These are phyloP conservation scores for Amniculicola lignicola DNA, from an alignment of 495 filamentous ascomycete species.

Conservation along the genomic window DNA sequence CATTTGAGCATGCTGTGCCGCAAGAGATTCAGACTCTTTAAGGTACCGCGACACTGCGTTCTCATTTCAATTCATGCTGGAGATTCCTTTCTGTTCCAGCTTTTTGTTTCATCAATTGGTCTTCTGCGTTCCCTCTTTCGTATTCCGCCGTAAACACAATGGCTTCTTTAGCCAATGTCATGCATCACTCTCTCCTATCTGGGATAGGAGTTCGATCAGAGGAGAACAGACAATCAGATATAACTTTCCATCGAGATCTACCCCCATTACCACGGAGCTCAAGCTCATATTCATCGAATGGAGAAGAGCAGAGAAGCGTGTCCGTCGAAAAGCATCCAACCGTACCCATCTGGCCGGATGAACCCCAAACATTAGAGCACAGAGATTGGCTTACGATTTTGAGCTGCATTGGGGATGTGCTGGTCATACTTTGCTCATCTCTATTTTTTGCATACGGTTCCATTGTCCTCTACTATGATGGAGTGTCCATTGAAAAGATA, in stretches of 20 bases:
- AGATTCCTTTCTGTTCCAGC: too few relatives aligned
- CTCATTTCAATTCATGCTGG: too few relatives aligned
- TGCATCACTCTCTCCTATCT: too few relatives aligned
- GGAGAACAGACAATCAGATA: too few relatives aligned
- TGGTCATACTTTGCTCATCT: constrained; percentile 10
- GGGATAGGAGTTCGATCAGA: too few relatives aligned
- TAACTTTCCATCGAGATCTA: neutral
- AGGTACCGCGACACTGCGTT: too few relatives aligned
- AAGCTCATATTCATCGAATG: neutral
- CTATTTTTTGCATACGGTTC: constrained; percentile 14
- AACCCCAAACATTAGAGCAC: constrained; percentile 7
- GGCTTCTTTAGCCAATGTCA: too few relatives aligned
- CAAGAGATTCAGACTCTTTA: too few relatives aligned
- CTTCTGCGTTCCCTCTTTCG: too few relatives aligned
- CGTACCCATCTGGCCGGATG: constrained; percentile 9
- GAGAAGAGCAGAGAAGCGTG: neutral
- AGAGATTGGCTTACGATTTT: constrained; percentile 4
- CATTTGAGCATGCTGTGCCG: too few relatives aligned
- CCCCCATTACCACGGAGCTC: neutral
- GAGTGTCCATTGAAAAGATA: constrained; percentile 4
- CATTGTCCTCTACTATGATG: constrained; percentile 11
- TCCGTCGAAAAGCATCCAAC: constrained; percentile 1
- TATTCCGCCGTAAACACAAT: too few relatives aligned
- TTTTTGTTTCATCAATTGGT: too few relatives aligned
- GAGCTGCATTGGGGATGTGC: constrained; percentile 11